Conservation (phyloP, 2,329 filamentous ascomycete species). For the Corniculantispora saksenae region DNA sequence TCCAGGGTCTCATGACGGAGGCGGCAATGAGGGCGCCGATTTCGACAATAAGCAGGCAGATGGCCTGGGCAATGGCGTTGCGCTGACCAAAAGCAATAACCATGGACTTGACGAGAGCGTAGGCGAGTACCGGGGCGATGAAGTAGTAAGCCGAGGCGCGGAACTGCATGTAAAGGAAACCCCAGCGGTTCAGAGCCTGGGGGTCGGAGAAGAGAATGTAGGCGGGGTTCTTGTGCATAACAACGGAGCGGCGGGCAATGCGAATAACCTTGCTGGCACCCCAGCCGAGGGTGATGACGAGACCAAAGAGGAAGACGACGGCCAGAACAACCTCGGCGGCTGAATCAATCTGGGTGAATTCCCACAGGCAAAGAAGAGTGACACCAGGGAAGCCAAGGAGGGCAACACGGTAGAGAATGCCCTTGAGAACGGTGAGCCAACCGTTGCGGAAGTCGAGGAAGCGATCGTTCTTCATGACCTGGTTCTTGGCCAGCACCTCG, state of each 20-base stretch:
- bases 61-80: constrained; percentile 71
- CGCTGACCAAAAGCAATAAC: constrained; percentile 82
- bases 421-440: constrained; percentile 90
- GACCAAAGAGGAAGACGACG: constrained; percentile 83
- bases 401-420: constrained; percentile 87
- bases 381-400: constrained; percentile 92
- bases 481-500: constrained; percentile 72
- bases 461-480: constrained; percentile 80
- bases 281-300: constrained; percentile 78
- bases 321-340: constrained; percentile 83
- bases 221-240: constrained; percentile 93
- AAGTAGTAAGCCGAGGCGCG: constrained; percentile 95
- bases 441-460: constrained; percentile 93
- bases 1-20: constrained; percentile 88
- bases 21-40: constrained; percentile 74
- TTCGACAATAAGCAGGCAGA: constrained; percentile 85
- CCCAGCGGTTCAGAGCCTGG: constrained; percentile 95
- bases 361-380: constrained; percentile 88
- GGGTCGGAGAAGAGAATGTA: constrained; percentile 97
- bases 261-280: constrained; percentile 87
- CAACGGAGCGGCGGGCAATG: constrained; percentile 83
- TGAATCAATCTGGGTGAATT: constrained; percentile 84
- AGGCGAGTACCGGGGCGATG: constrained; percentile 76
- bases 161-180: constrained; percentile 96
- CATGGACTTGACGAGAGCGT: constrained; percentile 84